These are phyloP conservation scores for Solanum arcanum DNA, from an alignment of 257 asterid genomes.

Conservation along the genomic window DNA sequence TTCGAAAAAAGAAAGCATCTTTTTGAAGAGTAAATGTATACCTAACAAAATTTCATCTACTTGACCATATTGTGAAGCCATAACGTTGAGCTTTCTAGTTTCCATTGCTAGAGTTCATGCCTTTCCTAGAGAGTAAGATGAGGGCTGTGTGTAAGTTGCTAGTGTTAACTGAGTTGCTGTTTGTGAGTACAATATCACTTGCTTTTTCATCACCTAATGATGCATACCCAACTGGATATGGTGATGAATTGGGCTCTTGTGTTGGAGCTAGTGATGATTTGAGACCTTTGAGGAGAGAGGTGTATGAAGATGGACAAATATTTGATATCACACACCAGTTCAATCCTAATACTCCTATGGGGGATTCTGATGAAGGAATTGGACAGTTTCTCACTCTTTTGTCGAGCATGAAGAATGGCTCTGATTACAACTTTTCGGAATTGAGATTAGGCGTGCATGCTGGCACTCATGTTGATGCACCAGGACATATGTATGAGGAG, in stretches of 20 bases:
- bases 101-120: not conserved
- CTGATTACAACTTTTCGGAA: slow-evolving; percentile 72
- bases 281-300: slow-evolving; percentile 28
- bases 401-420: slow-evolving; percentile 72
- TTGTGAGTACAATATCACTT: slow-evolving; percentile 6
- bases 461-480: slow-evolving; percentile 92
- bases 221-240: slow-evolving; percentile 41
- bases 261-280: slow-evolving; percentile 6
- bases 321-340: slow-evolving; percentile 60
- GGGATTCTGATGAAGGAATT: slow-evolving; percentile 40
- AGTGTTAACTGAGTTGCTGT: slow-evolving; percentile 17
- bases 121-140: slow-evolving; percentile 15
- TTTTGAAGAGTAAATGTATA: not conserved
- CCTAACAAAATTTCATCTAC: not conserved
- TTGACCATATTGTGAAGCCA: not conserved
- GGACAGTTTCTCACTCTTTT: slow-evolving; percentile 43
- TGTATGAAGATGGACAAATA: slow-evolving; percentile 41
- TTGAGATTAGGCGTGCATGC: slow-evolving; percentile 52
- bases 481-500: slow-evolving; percentile 59
- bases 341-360: slow-evolving; percentile 45
- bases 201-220: slow-evolving; percentile 12
- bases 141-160: slow-evolving; percentile 14
- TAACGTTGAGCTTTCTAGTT: not conserved
- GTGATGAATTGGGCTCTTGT: slow-evolving; percentile 26
- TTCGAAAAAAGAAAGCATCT: not conserved